phyloP scores from a whole-genome alignment of 495 filamentous ascomycete genomes.

The Neurospora sp. region DNA sequence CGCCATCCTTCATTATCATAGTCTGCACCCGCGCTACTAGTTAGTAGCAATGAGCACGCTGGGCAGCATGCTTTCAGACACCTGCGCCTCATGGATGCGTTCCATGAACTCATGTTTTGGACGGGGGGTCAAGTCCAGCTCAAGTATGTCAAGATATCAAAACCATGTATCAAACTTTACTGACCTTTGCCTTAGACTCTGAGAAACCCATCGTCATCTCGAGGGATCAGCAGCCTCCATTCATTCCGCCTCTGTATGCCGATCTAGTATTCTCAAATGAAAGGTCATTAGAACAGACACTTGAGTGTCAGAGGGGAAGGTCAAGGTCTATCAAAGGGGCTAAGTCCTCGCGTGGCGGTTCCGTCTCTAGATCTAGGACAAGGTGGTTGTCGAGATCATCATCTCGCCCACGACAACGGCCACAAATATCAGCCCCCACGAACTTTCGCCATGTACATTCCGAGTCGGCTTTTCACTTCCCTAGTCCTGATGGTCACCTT shows the following conservation, averaged over 20 bases:
- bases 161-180: background rate
- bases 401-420: slow-evolving; percentile 25
- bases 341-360: slow-evolving; percentile 22
- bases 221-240: slow-evolving; percentile 31
- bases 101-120: slow-evolving; percentile 34
- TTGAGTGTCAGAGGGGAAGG: slow-evolving; percentile 24
- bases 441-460: slow-evolving; percentile 41
- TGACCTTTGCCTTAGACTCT: slow-evolving; percentile 1
- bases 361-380: slow-evolving; percentile 23
- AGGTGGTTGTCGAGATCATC: slow-evolving; percentile 24
- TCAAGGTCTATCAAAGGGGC: slow-evolving; percentile 21
- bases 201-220: slow-evolving; percentile 24
- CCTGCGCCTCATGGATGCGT: slow-evolving; percentile 30
- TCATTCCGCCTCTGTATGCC: slow-evolving; percentile 23
- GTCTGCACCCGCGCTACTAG: slow-evolving; percentile 8
- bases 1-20: slow-evolving; percentile 13
- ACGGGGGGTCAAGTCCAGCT: slow-evolving; percentile 26
- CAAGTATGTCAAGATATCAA: slow-evolving; percentile 11
- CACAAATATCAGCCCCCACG: slow-evolving; percentile 37
- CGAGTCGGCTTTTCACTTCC: slow-evolving; percentile 34
- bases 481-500: slow-evolving; percentile 14
- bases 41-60: slow-evolving; percentile 23
- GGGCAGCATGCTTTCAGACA: slow-evolving; percentile 30
- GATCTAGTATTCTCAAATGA: slow-evolving; percentile 20
- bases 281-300: slow-evolving; percentile 16